Percentiles rank a stretch among this genome's conserved stretches.
Conservation (phyloP, 2,329 filamentous ascomycete species). For the Penicillium sp. region DNA sequence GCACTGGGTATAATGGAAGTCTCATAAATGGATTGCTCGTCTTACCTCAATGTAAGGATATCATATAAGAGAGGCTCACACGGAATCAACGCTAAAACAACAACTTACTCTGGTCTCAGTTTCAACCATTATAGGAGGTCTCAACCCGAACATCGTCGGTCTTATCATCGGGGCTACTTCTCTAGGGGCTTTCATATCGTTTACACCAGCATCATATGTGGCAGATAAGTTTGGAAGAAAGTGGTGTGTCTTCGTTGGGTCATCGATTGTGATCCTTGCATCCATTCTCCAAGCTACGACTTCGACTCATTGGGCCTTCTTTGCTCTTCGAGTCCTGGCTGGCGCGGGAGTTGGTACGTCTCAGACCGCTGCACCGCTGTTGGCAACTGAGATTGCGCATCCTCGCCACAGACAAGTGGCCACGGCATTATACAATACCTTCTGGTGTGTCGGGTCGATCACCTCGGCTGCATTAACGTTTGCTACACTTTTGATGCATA, state of each 20-base stretch:
- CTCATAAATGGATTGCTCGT: slow-evolving; percentile 24
- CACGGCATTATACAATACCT: slow-evolving; percentile 28
- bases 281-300: slow-evolving; percentile 19
- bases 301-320: slow-evolving; percentile 20
- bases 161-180: slow-evolving; percentile 19
- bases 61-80: neutral
- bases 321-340: slow-evolving; percentile 29
- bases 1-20: slow-evolving; percentile 22
- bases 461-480: slow-evolving; percentile 10
- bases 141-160: slow-evolving; percentile 16
- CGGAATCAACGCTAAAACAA: neutral
- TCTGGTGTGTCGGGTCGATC: slow-evolving; percentile 18
- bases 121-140: slow-evolving; percentile 7
- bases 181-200: slow-evolving; percentile 16
- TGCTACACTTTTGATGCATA: slow-evolving; percentile 10
- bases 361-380: slow-evolving; percentile 24
- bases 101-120: slow-evolving; percentile 6
- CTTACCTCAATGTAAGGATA: slow-evolving; percentile 12
- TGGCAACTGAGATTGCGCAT: slow-evolving; percentile 30
- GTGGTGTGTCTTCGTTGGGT: slow-evolving; percentile 45
- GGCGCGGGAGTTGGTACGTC: slow-evolving; percentile 38
- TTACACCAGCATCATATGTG: slow-evolving; percentile 19
- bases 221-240: slow-evolving; percentile 47
- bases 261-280: slow-evolving; percentile 23
- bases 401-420: slow-evolving; percentile 28